Percentiles rank a stretch among this genome's conserved stretches.
These are phyloP conservation scores for Epithele typhae DNA, from an alignment of 768 basidiomycete species.

Conservation along the genomic window DNA sequence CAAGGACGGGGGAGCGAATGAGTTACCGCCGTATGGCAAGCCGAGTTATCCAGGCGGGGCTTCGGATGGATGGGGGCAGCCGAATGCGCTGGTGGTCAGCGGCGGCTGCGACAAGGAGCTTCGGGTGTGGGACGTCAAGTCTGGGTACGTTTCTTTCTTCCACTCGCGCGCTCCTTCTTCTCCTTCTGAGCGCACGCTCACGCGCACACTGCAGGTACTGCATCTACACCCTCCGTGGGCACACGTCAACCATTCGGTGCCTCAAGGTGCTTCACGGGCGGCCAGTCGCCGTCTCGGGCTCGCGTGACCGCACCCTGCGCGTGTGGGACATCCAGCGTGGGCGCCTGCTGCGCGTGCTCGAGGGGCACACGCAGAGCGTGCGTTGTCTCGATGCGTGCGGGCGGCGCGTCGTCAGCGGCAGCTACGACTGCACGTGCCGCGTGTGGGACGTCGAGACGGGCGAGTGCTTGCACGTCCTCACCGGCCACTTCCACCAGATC, in stretches of 20 bases:
- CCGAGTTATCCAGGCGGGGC: constrained; percentile 22
- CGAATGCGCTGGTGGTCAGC: constrained; percentile 76
- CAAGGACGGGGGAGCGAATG: constrained; percentile 2
- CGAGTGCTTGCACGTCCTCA: constrained; percentile 74
- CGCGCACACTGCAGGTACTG: constrained; percentile 41
- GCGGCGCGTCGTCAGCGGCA: constrained; percentile 81
- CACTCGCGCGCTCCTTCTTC: background rate
- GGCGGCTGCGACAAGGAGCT: constrained; percentile 91
- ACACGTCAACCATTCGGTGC: constrained; percentile 89
- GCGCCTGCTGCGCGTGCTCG: constrained; percentile 54
- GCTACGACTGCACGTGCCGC: constrained; percentile 86
- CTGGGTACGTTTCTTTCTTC: constrained; percentile 53
- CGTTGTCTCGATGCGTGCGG: constrained; percentile 88
- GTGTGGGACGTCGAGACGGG: constrained; percentile 94
- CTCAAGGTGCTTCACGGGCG: constrained; percentile 82
- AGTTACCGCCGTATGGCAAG: constrained; percentile 6
- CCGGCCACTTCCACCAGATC: constrained; percentile 84
- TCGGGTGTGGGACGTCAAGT: constrained; percentile 87
- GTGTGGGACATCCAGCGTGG: constrained; percentile 95
- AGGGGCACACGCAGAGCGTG: constrained; percentile 79
- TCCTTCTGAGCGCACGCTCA: background rate
- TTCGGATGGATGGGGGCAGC: constrained; percentile 87
- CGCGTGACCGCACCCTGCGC: constrained; percentile 78
- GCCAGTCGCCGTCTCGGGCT: constrained; percentile 87
- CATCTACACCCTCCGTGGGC: constrained; percentile 76